Evolutionary conservation across 1,284 basidiomycete species (phyloP).

Genomic region (Schizophyllum amplum): DNA sequence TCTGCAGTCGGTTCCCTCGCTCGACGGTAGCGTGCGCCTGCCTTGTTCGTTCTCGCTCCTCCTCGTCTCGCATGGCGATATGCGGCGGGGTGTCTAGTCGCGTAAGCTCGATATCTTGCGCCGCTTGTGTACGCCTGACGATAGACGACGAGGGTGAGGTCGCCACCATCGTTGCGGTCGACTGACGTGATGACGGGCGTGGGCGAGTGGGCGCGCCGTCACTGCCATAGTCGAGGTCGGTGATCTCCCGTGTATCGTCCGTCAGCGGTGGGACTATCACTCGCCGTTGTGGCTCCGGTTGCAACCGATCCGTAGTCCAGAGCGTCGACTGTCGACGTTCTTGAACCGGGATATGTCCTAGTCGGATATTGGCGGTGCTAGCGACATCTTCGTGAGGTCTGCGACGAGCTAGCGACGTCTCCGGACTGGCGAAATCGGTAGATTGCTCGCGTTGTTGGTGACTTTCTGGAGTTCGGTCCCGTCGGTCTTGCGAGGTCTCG

Average conservation of each 20-base stretch:
- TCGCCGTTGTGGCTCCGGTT: no score
- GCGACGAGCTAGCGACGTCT: no score
- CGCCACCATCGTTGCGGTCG: neutral
- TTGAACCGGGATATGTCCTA: neutral
- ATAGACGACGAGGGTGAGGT: neutral
- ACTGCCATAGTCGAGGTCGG: neutral
- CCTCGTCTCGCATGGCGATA: no score
- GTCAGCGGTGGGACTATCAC: neutral
- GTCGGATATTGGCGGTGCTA: neutral
- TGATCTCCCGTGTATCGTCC: neutral
- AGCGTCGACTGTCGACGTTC: neutral
- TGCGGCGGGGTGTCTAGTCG: neutral
- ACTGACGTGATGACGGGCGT: neutral
- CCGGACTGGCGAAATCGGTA: no score
- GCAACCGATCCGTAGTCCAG: neutral
- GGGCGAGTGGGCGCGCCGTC: neutral
- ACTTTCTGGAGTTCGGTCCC: no score
- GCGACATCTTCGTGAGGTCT: no score
- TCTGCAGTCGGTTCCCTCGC: no score
- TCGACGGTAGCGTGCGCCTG: neutral
- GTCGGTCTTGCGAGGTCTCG: neutral
- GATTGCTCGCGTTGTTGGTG: no score
- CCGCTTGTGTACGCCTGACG: neutral
- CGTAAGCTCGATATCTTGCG: neutral
- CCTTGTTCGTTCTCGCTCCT: neutral